phyloP scores from a whole-genome alignment of 2,329 filamentous ascomycete genomes.

The Aspergillus sp. region DNA sequence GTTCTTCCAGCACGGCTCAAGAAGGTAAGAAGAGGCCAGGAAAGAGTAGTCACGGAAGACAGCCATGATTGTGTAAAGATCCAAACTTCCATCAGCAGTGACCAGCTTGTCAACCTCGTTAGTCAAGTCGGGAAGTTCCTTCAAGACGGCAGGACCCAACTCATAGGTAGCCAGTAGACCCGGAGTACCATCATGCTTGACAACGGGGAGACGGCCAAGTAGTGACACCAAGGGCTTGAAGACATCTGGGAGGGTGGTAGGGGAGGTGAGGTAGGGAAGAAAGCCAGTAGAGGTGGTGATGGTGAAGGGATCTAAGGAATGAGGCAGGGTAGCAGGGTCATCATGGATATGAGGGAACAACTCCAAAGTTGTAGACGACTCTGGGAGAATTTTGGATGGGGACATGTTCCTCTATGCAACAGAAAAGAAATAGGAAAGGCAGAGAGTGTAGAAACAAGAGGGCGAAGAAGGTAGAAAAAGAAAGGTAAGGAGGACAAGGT shows the following conservation, averaged over 20 bases:
- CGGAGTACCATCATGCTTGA: slow-evolving; percentile 71
- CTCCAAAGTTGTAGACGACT: slow-evolving; percentile 41
- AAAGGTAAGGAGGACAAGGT: slow-evolving; percentile 10
- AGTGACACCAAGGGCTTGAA: slow-evolving; percentile 75
- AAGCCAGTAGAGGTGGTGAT: slow-evolving; percentile 53
- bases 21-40: slow-evolving; percentile 82
- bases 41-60: slow-evolving; percentile 92
- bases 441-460: background rate
- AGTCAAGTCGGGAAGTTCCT: slow-evolving; percentile 78
- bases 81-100: slow-evolving; percentile 56
- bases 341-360: slow-evolving; percentile 51
- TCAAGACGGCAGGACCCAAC: slow-evolving; percentile 74
- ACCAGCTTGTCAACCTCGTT: slow-evolving; percentile 70
- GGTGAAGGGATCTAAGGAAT: slow-evolving; percentile 52
- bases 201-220: slow-evolving; percentile 77
- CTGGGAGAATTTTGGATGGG: slow-evolving; percentile 35
- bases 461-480: background rate
- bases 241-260: slow-evolving; percentile 66
- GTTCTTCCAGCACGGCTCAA: slow-evolving; percentile 87
- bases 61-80: slow-evolving; percentile 81
- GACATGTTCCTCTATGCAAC: slow-evolving; percentile 34
- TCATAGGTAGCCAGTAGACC: slow-evolving; percentile 76
- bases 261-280: slow-evolving; percentile 46
- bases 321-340: slow-evolving; percentile 46
- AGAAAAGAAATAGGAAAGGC: slow-evolving; percentile 18